phyloP scores from a whole-genome alignment of 306 rosid species.

The Astragalus glycyphyllos region DNA sequence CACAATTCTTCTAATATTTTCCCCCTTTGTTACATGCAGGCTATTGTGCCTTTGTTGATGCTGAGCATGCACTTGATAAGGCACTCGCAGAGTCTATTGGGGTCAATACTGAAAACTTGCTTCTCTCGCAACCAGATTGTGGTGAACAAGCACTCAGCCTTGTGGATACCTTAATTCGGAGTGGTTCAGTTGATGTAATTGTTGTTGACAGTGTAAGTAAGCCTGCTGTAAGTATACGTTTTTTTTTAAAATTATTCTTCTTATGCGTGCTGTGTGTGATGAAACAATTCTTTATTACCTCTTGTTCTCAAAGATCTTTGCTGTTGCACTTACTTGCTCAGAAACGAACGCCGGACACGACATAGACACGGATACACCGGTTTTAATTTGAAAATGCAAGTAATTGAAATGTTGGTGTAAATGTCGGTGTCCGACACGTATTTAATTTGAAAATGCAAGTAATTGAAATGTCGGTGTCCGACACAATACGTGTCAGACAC shows the following conservation, averaged over 20 bases:
- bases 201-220: constrained; percentile 95
- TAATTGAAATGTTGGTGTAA: no score
- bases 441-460: no score
- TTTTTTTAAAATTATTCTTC: not conserved
- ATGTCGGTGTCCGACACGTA: no score
- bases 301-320: constrained; percentile 12
- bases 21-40: constrained; percentile 50
- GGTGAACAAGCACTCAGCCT: constrained; percentile 96
- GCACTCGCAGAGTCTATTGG: constrained; percentile 82
- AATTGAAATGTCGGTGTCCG: no score
- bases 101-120: constrained; percentile 74
- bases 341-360: no score
- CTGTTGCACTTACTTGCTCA: constrained; percentile 4
- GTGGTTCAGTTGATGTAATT: constrained; percentile 92
- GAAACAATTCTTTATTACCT: not conserved
- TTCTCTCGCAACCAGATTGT: constrained; percentile 92
- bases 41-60: constrained; percentile 88
- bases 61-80: constrained; percentile 97
- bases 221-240: not conserved
- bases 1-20: not conserved
- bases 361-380: no score
- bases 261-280: constrained; percentile 12
- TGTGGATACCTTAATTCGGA: constrained; percentile 83
- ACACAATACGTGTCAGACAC: no score
- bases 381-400: no score